Evolutionary conservation across 345 rosid genomes (phyloP).

Genomic region (Melaleuca alternifolia): DNA sequence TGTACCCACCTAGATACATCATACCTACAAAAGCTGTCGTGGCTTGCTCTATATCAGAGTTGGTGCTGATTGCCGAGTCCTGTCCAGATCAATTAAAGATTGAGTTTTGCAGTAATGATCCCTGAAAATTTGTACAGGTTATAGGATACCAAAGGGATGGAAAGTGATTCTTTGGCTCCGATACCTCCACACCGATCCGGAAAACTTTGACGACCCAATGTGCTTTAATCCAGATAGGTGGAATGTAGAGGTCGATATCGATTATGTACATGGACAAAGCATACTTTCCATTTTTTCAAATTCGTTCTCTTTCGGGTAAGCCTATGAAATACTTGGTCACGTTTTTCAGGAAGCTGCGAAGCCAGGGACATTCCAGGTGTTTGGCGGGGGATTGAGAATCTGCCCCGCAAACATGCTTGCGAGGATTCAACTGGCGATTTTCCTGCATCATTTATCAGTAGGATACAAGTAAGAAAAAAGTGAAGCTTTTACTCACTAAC

Average conservation of each 20-base stretch:
- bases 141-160: constrained; percentile 28
- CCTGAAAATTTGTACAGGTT: constrained; percentile 9
- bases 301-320: background rate
- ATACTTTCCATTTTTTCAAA: background rate
- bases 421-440: constrained; percentile 14
- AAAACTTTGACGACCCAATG: constrained; percentile 26
- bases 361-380: constrained; percentile 19
- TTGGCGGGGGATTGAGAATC: constrained; percentile 25
- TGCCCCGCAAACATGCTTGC: constrained; percentile 38
- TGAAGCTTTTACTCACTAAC: background rate
- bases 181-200: constrained; percentile 23
- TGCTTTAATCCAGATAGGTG: constrained; percentile 38
- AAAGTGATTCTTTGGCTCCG: constrained; percentile 20
- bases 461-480: constrained; percentile 27
- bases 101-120: no score
- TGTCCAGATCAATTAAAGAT: no score
- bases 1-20: no score
- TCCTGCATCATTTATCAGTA: constrained; percentile 28
- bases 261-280: background rate
- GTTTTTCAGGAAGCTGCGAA: constrained; percentile 12
- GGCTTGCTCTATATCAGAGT: no score
- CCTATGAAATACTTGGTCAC: background rate
- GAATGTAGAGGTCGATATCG: constrained; percentile 9
- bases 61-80: no score
- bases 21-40: no score